These are phyloP conservation scores for Sorghum bicolor DNA, from an alignment of 176 grass and related monocot genomes.

Conservation along the genomic window Sorghum_bicolor_NCBIv3 NC_012879.2:4801501-4802000, in stretches of 20 bases:
- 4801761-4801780: background rate
- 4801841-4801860: background rate
- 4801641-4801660: background rate
- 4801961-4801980: too few relatives aligned
- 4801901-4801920: too few relatives aligned
- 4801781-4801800: too few relatives aligned
- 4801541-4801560: background rate
- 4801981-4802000: too few relatives aligned
- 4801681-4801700: background rate
- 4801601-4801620: background rate
- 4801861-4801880: too few relatives aligned
- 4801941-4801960: too few relatives aligned
- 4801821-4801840: background rate
- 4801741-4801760: background rate
- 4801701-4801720: background rate
- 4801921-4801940: too few relatives aligned
- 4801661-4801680: background rate
- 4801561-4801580: background rate
- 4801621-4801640: background rate
- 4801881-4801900: too few relatives aligned
- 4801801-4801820: background rate
- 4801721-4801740: background rate
- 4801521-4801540: background rate
- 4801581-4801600: background rate
- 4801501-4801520: background rate